Evolutionary conservation across 257 asterid genomes (phyloP).

Genomic region (Galeopsis tetrahit): DNA sequence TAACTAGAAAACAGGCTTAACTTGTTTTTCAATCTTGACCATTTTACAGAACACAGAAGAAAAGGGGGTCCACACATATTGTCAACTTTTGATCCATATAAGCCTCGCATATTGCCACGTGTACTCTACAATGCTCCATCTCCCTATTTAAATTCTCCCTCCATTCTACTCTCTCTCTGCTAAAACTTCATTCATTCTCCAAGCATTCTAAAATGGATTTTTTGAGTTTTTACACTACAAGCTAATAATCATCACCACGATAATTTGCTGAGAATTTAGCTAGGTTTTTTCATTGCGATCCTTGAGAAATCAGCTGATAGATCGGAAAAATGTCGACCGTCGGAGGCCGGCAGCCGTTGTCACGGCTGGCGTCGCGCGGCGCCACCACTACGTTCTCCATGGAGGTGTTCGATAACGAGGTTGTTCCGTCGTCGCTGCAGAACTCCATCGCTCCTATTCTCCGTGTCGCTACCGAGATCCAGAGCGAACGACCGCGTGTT

Average conservation of each 20-base stretch:
- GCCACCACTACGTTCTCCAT: constrained; percentile 83
- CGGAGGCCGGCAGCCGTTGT: constrained; percentile 56
- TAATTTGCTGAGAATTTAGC: neutral
- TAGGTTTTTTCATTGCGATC: neutral
- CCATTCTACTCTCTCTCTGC: constrained; percentile 22
- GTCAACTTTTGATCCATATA: constrained; percentile 27
- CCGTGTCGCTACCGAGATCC: constrained; percentile 87
- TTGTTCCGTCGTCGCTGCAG: constrained; percentile 93
- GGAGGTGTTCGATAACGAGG: constrained; percentile 97
- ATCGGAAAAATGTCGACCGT: constrained; percentile 45
- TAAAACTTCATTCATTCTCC: neutral
- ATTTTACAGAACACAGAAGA: constrained; percentile 1
- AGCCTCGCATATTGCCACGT: constrained; percentile 33
- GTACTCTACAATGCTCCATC: neutral
- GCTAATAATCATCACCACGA: neutral
- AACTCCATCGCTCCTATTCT: constrained; percentile 83
- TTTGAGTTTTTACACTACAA: constrained; percentile 20
- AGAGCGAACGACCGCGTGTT: constrained; percentile 87
- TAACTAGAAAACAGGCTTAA: neutral
- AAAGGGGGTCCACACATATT: constrained; percentile 33
- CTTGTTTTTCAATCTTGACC: constrained; percentile 17
- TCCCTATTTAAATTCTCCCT: constrained; percentile 38
- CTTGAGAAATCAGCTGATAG: constrained; percentile 23
- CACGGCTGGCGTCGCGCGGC: constrained; percentile 85
- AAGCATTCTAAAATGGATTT: neutral